Percentiles rank a stretch among this genome's conserved stretches.
Evolutionary conservation across 139 green algal species (phyloP).

Genomic region (Limnomonas spitsbergensis): DNA sequence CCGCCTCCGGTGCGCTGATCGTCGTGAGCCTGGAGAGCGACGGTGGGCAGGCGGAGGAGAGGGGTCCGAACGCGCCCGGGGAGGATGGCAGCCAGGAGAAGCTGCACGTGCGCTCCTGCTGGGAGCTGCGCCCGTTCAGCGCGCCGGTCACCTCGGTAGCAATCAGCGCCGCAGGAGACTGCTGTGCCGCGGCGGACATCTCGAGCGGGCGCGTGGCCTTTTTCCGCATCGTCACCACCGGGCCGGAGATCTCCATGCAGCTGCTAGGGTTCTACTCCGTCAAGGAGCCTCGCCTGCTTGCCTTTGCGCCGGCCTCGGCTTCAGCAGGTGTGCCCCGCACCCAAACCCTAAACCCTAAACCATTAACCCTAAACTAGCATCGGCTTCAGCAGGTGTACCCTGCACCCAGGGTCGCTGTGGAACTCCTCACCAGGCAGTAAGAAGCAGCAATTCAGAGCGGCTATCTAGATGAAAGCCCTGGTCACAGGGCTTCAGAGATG

Average conservation of each 20-base stretch:
- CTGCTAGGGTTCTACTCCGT: constrained; percentile 38
- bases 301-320: constrained; percentile 22
- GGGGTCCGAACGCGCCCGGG: not conserved
- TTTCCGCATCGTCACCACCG: constrained; percentile 17
- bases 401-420: too few species aligned
- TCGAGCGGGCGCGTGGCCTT: constrained; percentile 16
- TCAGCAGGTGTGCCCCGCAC: not conserved
- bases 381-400: too few species aligned
- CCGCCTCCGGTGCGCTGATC: not conserved
- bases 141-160: not conserved
- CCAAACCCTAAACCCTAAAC: too few species aligned
- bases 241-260: constrained; percentile 17
- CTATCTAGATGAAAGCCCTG: too few species aligned
- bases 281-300: constrained; percentile 22
- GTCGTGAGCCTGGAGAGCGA: not conserved
- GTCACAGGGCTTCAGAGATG: too few species aligned
- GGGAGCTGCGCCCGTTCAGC: not conserved
- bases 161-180: not conserved
- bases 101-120: not conserved
- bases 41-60: not conserved
- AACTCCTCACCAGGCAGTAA: too few species aligned
- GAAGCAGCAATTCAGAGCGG: too few species aligned
- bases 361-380: too few species aligned
- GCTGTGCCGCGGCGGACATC: constrained; percentile 10
- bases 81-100: not conserved